Evolutionary conservation across 805 yeast genomes (phyloP), one percentile per base, ranked within the genome.

Genomic region (Ogataea glucozyma): DNA sequence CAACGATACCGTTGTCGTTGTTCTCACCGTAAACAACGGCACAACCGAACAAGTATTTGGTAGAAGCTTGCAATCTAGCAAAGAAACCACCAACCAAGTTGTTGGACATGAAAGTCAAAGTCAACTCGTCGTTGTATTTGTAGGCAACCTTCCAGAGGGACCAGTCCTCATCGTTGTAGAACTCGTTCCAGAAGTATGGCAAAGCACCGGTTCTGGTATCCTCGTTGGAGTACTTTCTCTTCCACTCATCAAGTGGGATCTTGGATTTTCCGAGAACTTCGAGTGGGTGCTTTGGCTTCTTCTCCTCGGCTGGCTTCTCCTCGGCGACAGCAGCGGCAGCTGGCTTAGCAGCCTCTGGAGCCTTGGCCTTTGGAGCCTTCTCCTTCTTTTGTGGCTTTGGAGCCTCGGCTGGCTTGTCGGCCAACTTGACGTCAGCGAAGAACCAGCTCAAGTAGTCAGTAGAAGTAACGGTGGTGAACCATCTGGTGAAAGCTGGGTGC

Each of bases 41-140:
- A 64, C 82, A 76, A 65, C 98, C 99, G 68, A 91, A 91, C 79
- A 93, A 69, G 81, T 82, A 91, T 75, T 91, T 91, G 75, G 87
- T 77, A 53, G 98, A 91, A 54, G 81, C 98, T 48, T 81, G 66
- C 64, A 91, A 80, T 78, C 99, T 87, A 86, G 82, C 83, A 84
- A 91, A 87, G 85, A 91, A 91, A 65, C 98, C 98, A 67, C 97
- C 98, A 65, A 93, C 76, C 71, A 88, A 81, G 83, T 91, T 91
- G 85, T 89, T 89, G 60, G 98, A 88, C 98, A 93, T 93, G 79
- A 91, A 91, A 56, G 96, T 86, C 71, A 86, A 74, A 57, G 97
- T 91, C 71, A 91, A 81, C 78, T 91, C 99, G 60, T 91, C 98
- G 72, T 93, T 90, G 79, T 93, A 91, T 80, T 87, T 89, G 90